Percentiles rank a stretch among this genome's conserved stretches.
These are phyloP conservation scores for Chlorencoelia australis DNA, from an alignment of 2,329 filamentous ascomycete species.

Conservation along the genomic window DNA sequence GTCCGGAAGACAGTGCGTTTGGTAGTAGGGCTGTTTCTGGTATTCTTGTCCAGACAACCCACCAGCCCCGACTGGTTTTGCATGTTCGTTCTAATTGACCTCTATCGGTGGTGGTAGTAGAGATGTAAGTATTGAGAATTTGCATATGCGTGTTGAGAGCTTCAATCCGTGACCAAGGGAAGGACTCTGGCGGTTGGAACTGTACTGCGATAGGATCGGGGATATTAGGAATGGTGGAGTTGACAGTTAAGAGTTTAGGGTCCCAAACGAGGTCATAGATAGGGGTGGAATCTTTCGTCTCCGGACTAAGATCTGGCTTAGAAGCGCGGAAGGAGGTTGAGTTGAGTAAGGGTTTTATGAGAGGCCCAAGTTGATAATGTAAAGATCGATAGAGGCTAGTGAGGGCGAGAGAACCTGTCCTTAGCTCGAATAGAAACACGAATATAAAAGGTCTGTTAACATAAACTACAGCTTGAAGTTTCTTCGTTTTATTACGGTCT, in stretches of 20 bases:
- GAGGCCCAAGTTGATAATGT: constrained; percentile 49
- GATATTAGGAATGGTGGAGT: constrained; percentile 58
- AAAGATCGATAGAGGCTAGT: constrained; percentile 48
- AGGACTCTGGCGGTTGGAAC: constrained; percentile 13
- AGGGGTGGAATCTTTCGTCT: constrained; percentile 21
- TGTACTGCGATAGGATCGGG: constrained; percentile 36
- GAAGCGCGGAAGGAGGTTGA: constrained; percentile 48
- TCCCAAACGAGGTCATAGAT: constrained; percentile 59
- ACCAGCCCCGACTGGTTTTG: constrained; percentile 59
- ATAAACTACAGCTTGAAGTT: constrained; percentile 62
- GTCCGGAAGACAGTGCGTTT: constrained; percentile 1
- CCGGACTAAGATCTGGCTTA: constrained; percentile 30
- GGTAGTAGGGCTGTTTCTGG: neutral
- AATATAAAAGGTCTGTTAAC: constrained; percentile 68
- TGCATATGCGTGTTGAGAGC: constrained; percentile 56
- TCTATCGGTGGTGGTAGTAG: constrained; percentile 33
- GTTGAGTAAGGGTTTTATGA: constrained; percentile 44
- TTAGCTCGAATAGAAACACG: constrained; percentile 58
- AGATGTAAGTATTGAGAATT: constrained; percentile 45
- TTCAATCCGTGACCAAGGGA: constrained; percentile 48
- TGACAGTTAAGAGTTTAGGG: constrained; percentile 42
- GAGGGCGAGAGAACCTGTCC: constrained; percentile 47
- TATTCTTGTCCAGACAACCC: constrained; percentile 57
- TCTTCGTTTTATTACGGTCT: constrained; percentile 43
- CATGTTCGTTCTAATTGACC: constrained; percentile 49